phyloP scores from a whole-genome alignment of 78 protist species.

The Pigoraptor vietnamica region DNA sequence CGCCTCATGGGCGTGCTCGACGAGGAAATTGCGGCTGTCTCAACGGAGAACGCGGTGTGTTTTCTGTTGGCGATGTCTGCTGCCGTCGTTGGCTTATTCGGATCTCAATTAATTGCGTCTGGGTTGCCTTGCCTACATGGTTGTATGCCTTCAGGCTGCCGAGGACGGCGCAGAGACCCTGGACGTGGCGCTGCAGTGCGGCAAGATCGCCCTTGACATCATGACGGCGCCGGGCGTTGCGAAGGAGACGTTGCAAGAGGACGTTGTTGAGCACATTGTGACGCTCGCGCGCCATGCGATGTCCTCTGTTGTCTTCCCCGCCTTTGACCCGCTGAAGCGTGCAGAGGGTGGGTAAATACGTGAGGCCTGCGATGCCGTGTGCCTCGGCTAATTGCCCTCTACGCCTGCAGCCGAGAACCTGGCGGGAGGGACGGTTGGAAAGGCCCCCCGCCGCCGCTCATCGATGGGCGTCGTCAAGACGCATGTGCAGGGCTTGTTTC shows the following conservation, averaged over 20 bases:
- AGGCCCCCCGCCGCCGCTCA: background rate
- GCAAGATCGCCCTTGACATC: background rate
- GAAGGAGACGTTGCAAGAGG: background rate
- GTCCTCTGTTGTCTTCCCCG: background rate
- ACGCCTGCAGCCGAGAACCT: background rate
- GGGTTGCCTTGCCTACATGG: background rate
- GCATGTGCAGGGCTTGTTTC: background rate
- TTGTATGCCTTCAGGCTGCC: too few species aligned
- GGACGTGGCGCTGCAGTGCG: background rate
- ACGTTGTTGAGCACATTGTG: background rate
- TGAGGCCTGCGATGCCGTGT: too few species aligned
- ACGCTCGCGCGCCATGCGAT: background rate
- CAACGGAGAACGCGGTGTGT: too few species aligned
- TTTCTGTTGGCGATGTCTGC: background rate
- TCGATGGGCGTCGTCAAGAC: background rate
- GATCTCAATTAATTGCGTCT: too few species aligned
- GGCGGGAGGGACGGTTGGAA: background rate
- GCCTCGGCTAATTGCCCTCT: too few species aligned
- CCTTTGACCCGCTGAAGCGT: background rate
- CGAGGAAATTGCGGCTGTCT: background rate
- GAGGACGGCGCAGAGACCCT: background rate
- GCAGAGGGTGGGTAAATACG: background rate
- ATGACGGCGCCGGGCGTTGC: background rate
- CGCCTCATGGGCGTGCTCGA: background rate
- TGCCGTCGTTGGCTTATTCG: background rate